Base-by-base conservation (phyloP, 139 green algal genomes). In the Marvania coccoides region DNA sequence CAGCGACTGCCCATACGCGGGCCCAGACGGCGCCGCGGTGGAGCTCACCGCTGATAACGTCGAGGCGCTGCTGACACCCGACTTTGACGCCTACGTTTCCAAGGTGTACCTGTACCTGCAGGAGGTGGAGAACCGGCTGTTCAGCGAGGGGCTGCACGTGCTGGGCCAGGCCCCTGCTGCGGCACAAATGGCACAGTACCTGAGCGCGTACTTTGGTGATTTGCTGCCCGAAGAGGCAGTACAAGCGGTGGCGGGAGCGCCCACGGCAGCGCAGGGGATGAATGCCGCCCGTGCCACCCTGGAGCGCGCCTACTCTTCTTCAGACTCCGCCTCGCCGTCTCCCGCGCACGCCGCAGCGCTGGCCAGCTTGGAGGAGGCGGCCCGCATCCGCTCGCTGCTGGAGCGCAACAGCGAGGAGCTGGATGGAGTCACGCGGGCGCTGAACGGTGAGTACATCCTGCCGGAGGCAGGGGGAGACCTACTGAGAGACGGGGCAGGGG, bases 121-220 rank as follows among this genome's bases (percentile, higher is more conserved):
- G 81, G 69, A 84, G 38, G 36, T 99, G n/a, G 94, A 98, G 71
- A 85, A 78, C 38, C 82, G 94, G 5, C 75, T 99, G n/a, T 98
- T 96, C 77, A 92, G 81, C 24, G 88, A 96, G 73, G 94, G 94
- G 0, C 79, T 99, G 70, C 94, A 99, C 77, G 82, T 90, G 47
- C 74, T 99, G 63, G 94, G 94, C 12, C 33, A 73, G 47, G 26
- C 75, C 4, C 90, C 90, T 10, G 59, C 40, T 23, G 40, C 51
- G 1, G 67, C 61, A 1, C 69, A 91, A 54, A 74, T 85, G 47
- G 58, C 37, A 23, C 61, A 83, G 40, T 96, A 95, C 74, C 70
- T 93, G 45, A 51, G 36, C 15, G 75, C 81, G 26, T 94, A 93
- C 74, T 85, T 95, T 70, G 86, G 78, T 15, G 73, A 76, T 6